Evolutionary conservation across 2,329 filamentous ascomycete species (phyloP), one percentile per base, ranked within the genome.

Genomic region (Gaeumannomyces tritici): DNA sequence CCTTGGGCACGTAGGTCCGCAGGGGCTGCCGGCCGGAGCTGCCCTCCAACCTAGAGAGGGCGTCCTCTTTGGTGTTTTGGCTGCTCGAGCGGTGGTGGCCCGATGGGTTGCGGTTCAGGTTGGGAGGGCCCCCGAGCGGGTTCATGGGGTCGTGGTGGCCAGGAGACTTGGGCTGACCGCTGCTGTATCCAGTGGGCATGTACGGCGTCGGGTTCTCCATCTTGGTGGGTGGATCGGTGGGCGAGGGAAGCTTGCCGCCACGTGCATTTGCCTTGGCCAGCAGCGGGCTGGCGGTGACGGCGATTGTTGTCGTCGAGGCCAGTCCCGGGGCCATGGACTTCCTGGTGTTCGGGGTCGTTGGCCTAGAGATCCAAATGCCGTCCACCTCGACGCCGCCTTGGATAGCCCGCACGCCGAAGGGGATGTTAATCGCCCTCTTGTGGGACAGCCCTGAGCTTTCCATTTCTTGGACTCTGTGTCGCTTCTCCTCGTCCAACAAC

Each of bases 371-470:
- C 87, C 89, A 91, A 60, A 97, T 92, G 4, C 91, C 93, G 66
- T 96, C 90, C 9, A 96, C 84, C 71, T 93, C 84, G 56, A 96
- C 80, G 7, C 92, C 92, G 67, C 84, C 89, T 72, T 96, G 88
- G 58, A 97, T 84, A 8, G 93, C 93, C 67, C 89, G 86, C 61
- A 95, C 85, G 26, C 93, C 93, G 69, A 97, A 97, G 0, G 91
- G 92, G 47, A 96, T 84, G 60, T 84, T 79, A 24, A 68, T 64
- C 31, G 71, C 69, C 59, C 74, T 73, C 65, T 73, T 75, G 31
- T 69, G 70, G 8, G 71, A 64, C 59, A 85, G 79, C 69, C 79
- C 85, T 65, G 77, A 85, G 72, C 74, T 82, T 65, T 74, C 82
- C 77, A 85, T 78, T 69, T 85, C 79, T 63, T 73, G 73, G 65